Conservation (phyloP, 139 green algal species). For the Picochlorum sp. region DNA sequence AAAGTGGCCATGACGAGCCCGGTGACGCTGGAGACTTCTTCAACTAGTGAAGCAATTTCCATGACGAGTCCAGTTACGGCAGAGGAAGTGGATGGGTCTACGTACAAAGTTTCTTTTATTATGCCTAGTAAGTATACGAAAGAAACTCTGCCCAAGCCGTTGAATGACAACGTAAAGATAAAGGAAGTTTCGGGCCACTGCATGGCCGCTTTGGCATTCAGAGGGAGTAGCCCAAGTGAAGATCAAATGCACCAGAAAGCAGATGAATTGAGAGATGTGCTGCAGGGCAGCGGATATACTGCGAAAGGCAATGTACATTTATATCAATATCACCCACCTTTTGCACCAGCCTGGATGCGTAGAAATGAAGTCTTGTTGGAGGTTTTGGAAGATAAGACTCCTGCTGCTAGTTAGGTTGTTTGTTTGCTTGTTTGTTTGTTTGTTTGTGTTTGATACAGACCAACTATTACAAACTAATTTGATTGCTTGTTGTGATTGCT, state of each 20-base stretch:
- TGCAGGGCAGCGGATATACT: slow-evolving; percentile 2
- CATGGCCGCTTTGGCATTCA: slow-evolving; percentile 38
- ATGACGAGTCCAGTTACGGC: slow-evolving; percentile 26
- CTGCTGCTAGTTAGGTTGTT: background rate
- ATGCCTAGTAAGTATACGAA: slow-evolving; percentile 52
- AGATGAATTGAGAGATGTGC: slow-evolving; percentile 16
- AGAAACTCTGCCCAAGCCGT: slow-evolving; percentile 40
- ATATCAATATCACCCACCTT: slow-evolving; percentile 10
- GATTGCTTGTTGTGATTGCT: background rate
- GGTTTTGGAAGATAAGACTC: background rate
- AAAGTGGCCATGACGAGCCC: slow-evolving; percentile 55
- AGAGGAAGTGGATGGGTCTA: slow-evolving; percentile 1
- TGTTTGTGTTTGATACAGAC: background rate
- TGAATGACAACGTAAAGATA: slow-evolving; percentile 33
- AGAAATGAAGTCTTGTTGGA: slow-evolving; percentile 6
- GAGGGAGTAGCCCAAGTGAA: slow-evolving; percentile 16
- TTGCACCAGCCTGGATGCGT: background rate
- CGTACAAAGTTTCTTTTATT: slow-evolving; percentile 40
- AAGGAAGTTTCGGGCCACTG: slow-evolving; percentile 27
- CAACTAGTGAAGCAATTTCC: slow-evolving; percentile 10
- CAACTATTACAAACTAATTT: background rate
- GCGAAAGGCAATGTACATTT: slow-evolving; percentile 4
- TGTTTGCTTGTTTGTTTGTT: background rate
- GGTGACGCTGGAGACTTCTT: slow-evolving; percentile 29
- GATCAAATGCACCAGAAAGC: slow-evolving; percentile 2